Evolutionary conservation across 192 early-diverging fungal species (phyloP).

Genomic region (Obelidium mucronatum): DNA sequence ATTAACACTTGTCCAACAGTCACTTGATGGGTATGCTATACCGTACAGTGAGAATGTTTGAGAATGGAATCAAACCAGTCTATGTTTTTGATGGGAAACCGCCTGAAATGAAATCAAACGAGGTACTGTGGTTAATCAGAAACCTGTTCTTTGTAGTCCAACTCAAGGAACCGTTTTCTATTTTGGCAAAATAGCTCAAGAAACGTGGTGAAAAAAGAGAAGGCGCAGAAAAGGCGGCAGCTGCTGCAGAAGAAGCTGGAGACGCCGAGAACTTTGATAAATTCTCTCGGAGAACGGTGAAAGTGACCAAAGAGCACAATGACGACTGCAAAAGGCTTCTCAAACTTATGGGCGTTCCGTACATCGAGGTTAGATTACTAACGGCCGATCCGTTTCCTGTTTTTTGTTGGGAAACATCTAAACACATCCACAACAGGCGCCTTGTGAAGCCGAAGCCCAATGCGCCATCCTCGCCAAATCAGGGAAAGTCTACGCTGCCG

Average conservation of each 20-base stretch:
- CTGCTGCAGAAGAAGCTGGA: conserved; percentile 55
- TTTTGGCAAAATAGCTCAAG: conserved; percentile 51
- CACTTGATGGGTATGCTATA: conserved; percentile 98
- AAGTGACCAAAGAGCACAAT: conserved; percentile 94
- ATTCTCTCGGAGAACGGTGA: conserved; percentile 86
- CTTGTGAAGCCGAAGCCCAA: conserved; percentile 97
- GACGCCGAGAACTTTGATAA: conserved; percentile 83
- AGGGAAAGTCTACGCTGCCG: conserved; percentile 93
- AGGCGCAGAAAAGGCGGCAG: conserved; percentile 54
- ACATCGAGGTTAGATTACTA: conserved; percentile 68
- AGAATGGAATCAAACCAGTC: conserved; percentile 93
- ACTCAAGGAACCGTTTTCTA: not conserved
- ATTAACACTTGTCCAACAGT: no score
- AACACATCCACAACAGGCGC: conserved; percentile 74
- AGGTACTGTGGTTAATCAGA: conserved; percentile 58
- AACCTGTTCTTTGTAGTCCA: not conserved
- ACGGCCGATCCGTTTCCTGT: not conserved
- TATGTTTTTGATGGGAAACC: conserved; percentile 99
- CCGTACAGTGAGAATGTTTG: conserved; percentile 94
- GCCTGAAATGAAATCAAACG: conserved; percentile 88
- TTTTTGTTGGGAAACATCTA: not conserved
- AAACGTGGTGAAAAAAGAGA: conserved; percentile 56
- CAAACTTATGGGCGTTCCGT: conserved; percentile 92
- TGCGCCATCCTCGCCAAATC: conserved; percentile 90
- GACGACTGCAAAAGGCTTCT: conserved; percentile 89